These are phyloP conservation scores for Atalantia buxifolia DNA, from an alignment of 345 rosid species.

Conservation along the genomic window DNA sequence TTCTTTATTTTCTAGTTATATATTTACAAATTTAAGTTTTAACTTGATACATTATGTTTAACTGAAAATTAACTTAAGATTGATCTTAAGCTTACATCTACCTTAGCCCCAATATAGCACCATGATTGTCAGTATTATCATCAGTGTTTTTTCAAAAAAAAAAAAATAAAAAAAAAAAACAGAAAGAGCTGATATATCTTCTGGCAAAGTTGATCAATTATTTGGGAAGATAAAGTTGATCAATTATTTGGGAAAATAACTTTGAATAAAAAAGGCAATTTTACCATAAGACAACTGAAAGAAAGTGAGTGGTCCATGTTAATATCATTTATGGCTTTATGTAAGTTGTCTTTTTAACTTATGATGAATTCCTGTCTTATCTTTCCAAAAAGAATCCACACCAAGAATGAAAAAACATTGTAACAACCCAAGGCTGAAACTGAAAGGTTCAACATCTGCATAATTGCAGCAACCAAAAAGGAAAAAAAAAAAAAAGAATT, in stretches of 20 bases:
- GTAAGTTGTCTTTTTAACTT: neutral
- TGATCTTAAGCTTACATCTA: too few species aligned
- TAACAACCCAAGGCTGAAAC: neutral
- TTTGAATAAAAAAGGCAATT: neutral
- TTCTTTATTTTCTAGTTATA: too few species aligned
- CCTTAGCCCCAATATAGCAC: too few species aligned
- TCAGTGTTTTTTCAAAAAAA: too few species aligned
- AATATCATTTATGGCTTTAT: neutral
- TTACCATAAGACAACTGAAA: neutral
- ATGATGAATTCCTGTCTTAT: slow-evolving; percentile 2
- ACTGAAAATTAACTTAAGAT: too few species aligned
- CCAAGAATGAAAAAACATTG: neutral
- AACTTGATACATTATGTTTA: too few species aligned
- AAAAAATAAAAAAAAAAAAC: too few species aligned
- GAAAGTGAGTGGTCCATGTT: neutral
- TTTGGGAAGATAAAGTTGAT: neutral
- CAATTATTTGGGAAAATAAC: neutral
- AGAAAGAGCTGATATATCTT: too few species aligned
- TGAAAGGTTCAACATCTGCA: neutral
- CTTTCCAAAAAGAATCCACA: neutral
- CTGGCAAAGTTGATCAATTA: too few species aligned
- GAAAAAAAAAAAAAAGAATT: too few species aligned
- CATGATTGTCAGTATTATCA: too few species aligned
- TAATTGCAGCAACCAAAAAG: neutral
- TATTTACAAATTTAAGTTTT: too few species aligned